Evolutionary conservation across 2,329 filamentous ascomycete species (phyloP), one percentile per base, ranked within the genome.

Genomic region (Chrysoporthe deuterocubensis): DNA sequence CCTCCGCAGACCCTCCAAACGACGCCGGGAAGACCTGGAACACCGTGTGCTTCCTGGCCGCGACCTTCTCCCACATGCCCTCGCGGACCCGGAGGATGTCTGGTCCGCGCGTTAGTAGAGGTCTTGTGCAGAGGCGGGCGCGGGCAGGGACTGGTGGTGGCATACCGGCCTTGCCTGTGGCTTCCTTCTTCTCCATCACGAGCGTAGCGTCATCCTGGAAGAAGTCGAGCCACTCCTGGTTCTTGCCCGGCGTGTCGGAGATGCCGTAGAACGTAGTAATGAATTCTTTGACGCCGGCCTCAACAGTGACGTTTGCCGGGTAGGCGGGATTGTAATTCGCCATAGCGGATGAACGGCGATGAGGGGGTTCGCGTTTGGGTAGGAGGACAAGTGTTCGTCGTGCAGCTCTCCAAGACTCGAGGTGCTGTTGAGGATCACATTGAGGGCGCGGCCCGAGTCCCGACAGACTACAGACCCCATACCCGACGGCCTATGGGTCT

Each of bases 31-130:
- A 84, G 8, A 82, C 79, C 71, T 81, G 81, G 42, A 71, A 71
- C 37, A 82, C 76, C 2, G 72, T 77, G 73, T 85, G 83, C 67
- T 73, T 80, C 50, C 83, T 76, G 48, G 76, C 74, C 66, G 73
- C 71, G 26, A 83, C 78, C 26, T 73, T 71, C 14, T 80, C 75
- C 81, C 82, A 83, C 82, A 84, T 85, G 34, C 76, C 73, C 21
- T 71, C 70, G 46, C 83, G 78, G 40, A 84, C 70, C 52, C 73
- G 73, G 4, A 76, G 76, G 60, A 84, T 81, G 50, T 81, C 82
- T 84, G 63, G 26, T 48, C 46, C 67, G 32, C 43, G 21, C 14
- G 26, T 61, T 48, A 42, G 48, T 37, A 21, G 11, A 9, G n/a
- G 37, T 6, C 40, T 26, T 18, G 9, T 54, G 11, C 16, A 18